Percentiles rank a stretch among this genome's conserved stretches.
Evolutionary conservation across 805 yeast genomes (phyloP).

Genomic region (Ogataea nakhonphanomensis): DNA sequence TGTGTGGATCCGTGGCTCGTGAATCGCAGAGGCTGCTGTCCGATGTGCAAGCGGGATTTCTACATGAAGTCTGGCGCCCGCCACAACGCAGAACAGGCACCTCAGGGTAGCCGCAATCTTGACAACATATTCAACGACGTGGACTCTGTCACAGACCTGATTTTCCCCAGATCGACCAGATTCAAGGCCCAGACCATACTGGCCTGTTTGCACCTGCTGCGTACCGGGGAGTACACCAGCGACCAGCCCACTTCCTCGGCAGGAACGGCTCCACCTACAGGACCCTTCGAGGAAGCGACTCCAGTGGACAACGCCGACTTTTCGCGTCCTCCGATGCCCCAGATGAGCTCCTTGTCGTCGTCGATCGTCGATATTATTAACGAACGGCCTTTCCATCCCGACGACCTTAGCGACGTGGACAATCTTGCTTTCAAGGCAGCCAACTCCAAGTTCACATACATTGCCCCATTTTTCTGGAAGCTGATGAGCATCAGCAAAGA

Average conservation of each 20-base stretch:
- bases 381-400: conserved; percentile 39
- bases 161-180: conserved; percentile 25
- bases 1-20: conserved; percentile 84
- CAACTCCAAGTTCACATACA: conserved; percentile 23
- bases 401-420: conserved; percentile 43
- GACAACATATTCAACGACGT: conserved; percentile 24
- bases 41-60: conserved; percentile 75
- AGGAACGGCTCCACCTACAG: conserved; percentile 4
- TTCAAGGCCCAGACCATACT: conserved; percentile 28
- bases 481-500: conserved; percentile 50
- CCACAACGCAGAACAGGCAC: background rate
- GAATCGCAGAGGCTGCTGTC: conserved; percentile 74
- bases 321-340: conserved; percentile 29
- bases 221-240: conserved; percentile 13
- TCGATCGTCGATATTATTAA: conserved; percentile 24
- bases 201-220: conserved; percentile 19
- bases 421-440: conserved; percentile 41
- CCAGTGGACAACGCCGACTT: conserved; percentile 13
- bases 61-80: conserved; percentile 32
- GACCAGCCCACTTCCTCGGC: conserved; percentile 5
- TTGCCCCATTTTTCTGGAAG: conserved; percentile 44
- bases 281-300: conserved; percentile 4
- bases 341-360: conserved; percentile 19
- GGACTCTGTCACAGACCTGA: conserved; percentile 17
- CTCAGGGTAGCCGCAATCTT: conserved; percentile 22